Conservation (phyloP, 805 yeast genomes). For the Saccharomycopsis sp. region DNA sequence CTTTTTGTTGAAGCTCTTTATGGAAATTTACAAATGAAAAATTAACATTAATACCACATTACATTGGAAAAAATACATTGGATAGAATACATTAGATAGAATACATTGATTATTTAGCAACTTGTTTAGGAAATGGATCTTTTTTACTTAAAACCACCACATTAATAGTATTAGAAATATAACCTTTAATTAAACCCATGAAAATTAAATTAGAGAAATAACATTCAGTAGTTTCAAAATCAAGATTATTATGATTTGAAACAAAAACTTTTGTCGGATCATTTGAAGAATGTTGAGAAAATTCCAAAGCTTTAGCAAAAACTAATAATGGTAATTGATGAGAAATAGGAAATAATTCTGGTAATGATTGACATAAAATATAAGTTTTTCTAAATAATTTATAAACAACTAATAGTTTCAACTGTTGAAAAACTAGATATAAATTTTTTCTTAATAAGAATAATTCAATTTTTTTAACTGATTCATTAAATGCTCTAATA, state of each 20-base stretch:
- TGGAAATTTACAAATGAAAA: no score
- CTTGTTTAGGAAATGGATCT: conserved; percentile 51
- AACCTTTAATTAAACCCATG: conserved; percentile 60
- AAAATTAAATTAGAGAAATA: conserved; percentile 55
- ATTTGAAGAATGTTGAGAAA: conserved; percentile 18
- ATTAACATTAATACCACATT: no score
- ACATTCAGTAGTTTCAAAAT: conserved; percentile 55
- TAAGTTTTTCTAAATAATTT: conserved; percentile 36
- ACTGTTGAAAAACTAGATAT: conserved; percentile 45
- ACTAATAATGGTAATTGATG: conserved; percentile 27
- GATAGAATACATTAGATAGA: no score
- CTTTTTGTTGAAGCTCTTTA: no score
- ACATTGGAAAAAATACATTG: no score
- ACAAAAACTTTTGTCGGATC: no score
- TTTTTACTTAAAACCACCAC: conserved; percentile 68
- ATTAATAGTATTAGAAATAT: conserved; percentile 64
- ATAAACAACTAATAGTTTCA: conserved; percentile 40
- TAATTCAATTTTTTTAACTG: conserved; percentile 34
- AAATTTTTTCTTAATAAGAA: conserved; percentile 48
- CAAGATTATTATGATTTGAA: conserved; percentile 12
- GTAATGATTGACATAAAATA: conserved; percentile 23
- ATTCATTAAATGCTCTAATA: conserved; percentile 37
- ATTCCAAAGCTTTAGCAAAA: conserved; percentile 34
- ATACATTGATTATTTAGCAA: no score
- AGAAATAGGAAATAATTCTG: conserved; percentile 7